Evolutionary conservation across 139 green algal genomes (phyloP), one percentile per base, ranked within the genome.

Genomic region (Monoraphidium neglectum): DNA sequence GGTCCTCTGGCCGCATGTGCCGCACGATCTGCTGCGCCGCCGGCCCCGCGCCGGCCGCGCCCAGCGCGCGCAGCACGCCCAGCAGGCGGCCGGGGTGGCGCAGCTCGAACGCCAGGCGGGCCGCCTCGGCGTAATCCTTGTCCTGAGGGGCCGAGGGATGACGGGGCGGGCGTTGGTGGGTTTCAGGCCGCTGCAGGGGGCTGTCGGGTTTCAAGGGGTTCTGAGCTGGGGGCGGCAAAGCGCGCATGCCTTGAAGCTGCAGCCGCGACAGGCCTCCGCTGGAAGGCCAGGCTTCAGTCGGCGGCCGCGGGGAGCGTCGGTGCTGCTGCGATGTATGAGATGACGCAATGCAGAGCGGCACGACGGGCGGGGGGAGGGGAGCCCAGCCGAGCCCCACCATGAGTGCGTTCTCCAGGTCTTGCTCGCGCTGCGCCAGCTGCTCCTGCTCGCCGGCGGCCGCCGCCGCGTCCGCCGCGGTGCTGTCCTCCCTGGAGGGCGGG

Each of bases 391-490:
- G 35, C 10, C 82, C 68, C 37, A 92, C 88, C 77, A 87, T 72
- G 2, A 97, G 75, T 1, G 93, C 94, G 73, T 99, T 98, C 8
- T 72, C 63, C 28, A 98, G 80, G 15, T 86, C 86, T 79, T 98
- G 95, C 70, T 94, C 86, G 70, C 87, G 82, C 32, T 92, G 70
- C 53, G 93, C 68, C 24, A 87, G 62, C 57, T 83, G 64, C 68
- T 90, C 81, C 59, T 84, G 77, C 67, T 76, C 82, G 16, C 73
- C 81, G 2, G 85, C 87, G 49, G 84, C 89, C 38, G 82, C 84
- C 8, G 63, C 81, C 4, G 68, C 81, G 47, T 97, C 89, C 0
- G 74, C 81, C 6, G 67, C 72, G 0, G 93, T 98, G 43, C 47
- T 79, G 81, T 98, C 93, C 49, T 82, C 54, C 26, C 43, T 51